A percentile compares a stretch with the other conserved stretches of the same genome.
Conservation (phyloP, 768 basidiomycete genomes). For the Termitomyces sp. region DNA sequence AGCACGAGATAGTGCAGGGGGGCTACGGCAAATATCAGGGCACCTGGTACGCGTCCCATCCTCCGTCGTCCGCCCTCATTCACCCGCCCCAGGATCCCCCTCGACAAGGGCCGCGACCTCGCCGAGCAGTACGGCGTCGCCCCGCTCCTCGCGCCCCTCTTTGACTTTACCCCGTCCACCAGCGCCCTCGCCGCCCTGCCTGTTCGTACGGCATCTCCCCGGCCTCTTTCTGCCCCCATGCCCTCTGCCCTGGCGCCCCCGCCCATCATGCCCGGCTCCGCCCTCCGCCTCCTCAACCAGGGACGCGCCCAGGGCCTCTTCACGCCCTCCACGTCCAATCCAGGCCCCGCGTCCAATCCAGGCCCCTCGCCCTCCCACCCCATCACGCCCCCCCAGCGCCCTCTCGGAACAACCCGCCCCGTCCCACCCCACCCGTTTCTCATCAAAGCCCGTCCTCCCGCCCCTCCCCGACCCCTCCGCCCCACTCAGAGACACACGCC, state of each 20-base stretch:
- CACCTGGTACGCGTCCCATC: conserved; percentile 67
- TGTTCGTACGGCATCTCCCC: conserved; percentile 45
- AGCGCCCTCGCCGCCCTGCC: conserved; percentile 67
- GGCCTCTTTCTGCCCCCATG: conserved; percentile 59
- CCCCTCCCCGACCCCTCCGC: conserved; percentile 49
- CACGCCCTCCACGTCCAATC: conserved; percentile 73
- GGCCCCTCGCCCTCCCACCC: conserved; percentile 53
- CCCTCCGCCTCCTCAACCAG: conserved; percentile 77
- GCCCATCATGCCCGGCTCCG: conserved; percentile 84
- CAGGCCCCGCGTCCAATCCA: conserved; percentile 33
- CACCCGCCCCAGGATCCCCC: conserved; percentile 71
- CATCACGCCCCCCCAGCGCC: conserved; percentile 45
- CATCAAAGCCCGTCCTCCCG: conserved; percentile 56
- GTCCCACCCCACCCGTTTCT: conserved; percentile 49
- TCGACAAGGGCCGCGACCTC: conserved; percentile 89
- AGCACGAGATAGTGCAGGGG: conserved; percentile 98
- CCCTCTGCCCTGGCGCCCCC: conserved; percentile 66
- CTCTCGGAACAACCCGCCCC: conserved; percentile 29
- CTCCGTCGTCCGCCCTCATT: neutral
- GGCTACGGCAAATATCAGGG: conserved; percentile 99
- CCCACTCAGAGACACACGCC: conserved; percentile 48
- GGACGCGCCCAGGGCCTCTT: conserved; percentile 83
- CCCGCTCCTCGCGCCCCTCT: conserved; percentile 80
- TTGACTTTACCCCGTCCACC: conserved; percentile 85
- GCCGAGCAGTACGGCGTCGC: conserved; percentile 90